phyloP scores from a whole-genome alignment of 225 moss, liverwort and hornwort species.

The Anthoceros angustus region DNA sequence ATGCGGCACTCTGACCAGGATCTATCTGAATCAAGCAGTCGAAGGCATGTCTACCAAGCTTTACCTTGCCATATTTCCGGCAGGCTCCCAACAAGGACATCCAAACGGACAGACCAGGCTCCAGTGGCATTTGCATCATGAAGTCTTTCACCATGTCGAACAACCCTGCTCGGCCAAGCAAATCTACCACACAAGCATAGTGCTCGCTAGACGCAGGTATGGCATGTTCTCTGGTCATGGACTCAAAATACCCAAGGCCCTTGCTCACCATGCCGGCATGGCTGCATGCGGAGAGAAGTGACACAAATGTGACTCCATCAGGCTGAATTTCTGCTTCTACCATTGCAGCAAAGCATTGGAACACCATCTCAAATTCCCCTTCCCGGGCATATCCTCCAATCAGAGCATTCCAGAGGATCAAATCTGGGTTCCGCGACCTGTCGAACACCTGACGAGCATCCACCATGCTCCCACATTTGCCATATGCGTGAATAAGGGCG shows the following conservation, averaged over 20 bases:
- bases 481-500: neutral
- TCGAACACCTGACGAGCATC: neutral
- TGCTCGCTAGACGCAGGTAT: neutral
- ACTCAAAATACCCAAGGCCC: neutral
- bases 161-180: neutral
- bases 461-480: neutral
- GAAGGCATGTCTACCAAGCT: neutral
- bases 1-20: neutral
- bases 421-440: neutral
- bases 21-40: neutral
- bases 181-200: neutral
- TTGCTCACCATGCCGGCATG: neutral
- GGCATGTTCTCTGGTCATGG: neutral
- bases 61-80: neutral
- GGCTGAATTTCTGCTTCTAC: neutral
- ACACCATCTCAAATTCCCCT: neutral
- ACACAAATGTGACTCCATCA: neutral
- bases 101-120: neutral
- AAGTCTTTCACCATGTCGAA: neutral
- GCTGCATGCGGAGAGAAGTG: neutral
- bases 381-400: neutral
- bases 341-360: neutral
- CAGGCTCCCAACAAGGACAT: neutral
- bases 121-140: neutral
- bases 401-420: neutral